Base-by-base conservation (phyloP, 1,139 yeast genomes). In the Candida neerlandica region DNA sequence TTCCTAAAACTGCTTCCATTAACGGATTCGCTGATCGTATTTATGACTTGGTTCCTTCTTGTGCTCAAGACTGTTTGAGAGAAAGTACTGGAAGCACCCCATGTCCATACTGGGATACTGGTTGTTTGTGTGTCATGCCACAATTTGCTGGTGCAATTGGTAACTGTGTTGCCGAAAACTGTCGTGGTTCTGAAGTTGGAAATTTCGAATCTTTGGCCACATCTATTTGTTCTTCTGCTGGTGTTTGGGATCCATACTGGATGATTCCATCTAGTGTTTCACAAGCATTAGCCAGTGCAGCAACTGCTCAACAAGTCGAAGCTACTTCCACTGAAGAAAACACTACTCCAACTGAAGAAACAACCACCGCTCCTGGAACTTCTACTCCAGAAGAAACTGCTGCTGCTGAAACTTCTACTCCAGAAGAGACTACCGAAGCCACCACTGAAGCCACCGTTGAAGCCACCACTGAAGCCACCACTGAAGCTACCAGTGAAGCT, bases 211-310 rank as follows among this genome's bases (percentile, higher is more conserved):
- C 67, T 19, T 61, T 71, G 53, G 81, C 80, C 30, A 58, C 59
- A 12, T 72, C 79, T 7, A 49, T 74, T 44, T 77, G 82, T 58
- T 56, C 65, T 41, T 54, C 57, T 15, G 81, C 71, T 23, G 81
- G 81, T 47, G 82, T 75, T 21, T 67, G 70, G 53, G 60, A 70
- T 33, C 66, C 66, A 47, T 63, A 53, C 50, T 76, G 79, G 80
- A 67, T 70, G 67, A 66, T 75, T 47, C 65, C 60, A 41, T 59
- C 62, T n/a, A 63, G 77, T 10, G 66, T 72, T 34, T 65, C 73
- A 4, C 52, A 66, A 14, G 68, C 57, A 4, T 59, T 76, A 41
- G 59, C 61, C 7, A 45, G 74, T 40, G 78, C 77, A 39, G 71
- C 63, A 35, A 54, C 59, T 41, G 51, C 57, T 12, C 46, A 50